These are phyloP conservation scores for Bolboschoenus planiculmis DNA, from an alignment of 176 grass and related monocot genomes.

Conservation along the genomic window DNA sequence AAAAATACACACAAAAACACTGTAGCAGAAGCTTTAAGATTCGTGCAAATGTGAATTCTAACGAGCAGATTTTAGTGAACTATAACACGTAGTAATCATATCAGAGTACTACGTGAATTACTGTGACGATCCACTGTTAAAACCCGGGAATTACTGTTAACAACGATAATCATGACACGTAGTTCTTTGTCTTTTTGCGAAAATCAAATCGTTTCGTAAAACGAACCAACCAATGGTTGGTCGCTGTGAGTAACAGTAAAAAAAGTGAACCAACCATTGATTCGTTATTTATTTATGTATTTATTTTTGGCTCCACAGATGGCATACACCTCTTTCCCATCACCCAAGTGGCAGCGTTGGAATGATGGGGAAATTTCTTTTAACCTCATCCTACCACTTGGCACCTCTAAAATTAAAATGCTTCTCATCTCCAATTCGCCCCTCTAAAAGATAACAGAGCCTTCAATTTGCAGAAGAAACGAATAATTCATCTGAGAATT, in stretches of 20 bases:
- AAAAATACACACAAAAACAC: no score
- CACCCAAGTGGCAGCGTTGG: background rate
- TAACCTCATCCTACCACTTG: constrained; percentile 16
- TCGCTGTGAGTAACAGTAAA: background rate
- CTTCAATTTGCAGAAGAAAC: background rate
- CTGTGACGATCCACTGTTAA: background rate
- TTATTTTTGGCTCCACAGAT: background rate
- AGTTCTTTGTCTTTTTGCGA: background rate
- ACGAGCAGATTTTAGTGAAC: no score
- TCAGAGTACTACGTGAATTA: no score
- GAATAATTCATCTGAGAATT: background rate
- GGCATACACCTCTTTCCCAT: background rate
- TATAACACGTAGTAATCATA: no score
- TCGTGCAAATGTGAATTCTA: no score
- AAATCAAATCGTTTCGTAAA: background rate
- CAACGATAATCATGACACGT: background rate
- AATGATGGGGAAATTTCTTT: background rate
- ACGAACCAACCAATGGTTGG: background rate
- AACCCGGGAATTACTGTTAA: background rate
- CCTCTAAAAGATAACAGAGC: background rate
- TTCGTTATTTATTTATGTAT: no score
- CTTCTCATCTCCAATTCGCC: background rate
- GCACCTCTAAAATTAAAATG: background rate
- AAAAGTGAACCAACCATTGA: background rate
- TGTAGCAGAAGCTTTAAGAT: no score